phyloP scores from a whole-genome alignment of 2,329 filamentous ascomycete genomes.

The Penicillium sp. region DNA sequence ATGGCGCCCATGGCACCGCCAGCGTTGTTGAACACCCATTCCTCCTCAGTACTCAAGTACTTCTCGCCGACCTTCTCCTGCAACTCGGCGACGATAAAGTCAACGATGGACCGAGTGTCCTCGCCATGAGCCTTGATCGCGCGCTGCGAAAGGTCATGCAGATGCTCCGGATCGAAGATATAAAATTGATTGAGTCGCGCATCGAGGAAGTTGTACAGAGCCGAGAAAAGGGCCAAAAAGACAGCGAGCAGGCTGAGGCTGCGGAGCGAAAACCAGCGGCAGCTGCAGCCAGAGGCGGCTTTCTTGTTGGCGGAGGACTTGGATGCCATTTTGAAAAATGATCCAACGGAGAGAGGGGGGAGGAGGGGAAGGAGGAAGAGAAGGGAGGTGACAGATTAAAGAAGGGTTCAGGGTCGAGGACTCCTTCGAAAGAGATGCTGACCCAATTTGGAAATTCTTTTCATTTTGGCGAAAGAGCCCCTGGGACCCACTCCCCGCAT shows the following conservation, averaged over 20 bases:
- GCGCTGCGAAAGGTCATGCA: slow-evolving; percentile 62
- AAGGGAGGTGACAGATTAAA: not conserved
- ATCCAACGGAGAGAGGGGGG: not conserved
- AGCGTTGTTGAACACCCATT: slow-evolving; percentile 90
- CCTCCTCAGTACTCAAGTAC: slow-evolving; percentile 64
- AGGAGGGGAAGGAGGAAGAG: slow-evolving; percentile 2
- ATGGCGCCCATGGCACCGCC: slow-evolving; percentile 88
- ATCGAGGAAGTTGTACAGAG: slow-evolving; percentile 33
- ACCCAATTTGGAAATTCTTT: no score
- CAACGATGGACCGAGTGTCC: slow-evolving; percentile 63
- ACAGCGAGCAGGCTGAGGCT: slow-evolving; percentile 28
- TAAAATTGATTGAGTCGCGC: slow-evolving; percentile 53
- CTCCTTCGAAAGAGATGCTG: no score
- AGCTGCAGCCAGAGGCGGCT: slow-evolving; percentile 18
- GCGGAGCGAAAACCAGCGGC: slow-evolving; percentile 25
- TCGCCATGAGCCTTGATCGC: slow-evolving; percentile 66
- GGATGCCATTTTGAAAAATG: slow-evolving; percentile 17
- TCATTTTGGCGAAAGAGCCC: not conserved
- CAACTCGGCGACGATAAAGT: slow-evolving; percentile 65
- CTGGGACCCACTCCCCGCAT: not conserved
- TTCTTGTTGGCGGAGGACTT: slow-evolving; percentile 19
- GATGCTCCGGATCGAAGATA: slow-evolving; percentile 64
- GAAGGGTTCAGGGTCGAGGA: no score
- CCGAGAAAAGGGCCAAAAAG: slow-evolving; percentile 32
- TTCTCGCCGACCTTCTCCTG: slow-evolving; percentile 42